Base-by-base conservation (phyloP, 2,329 filamentous ascomycete genomes). In the Verticillium zaregamsianum region DNA sequence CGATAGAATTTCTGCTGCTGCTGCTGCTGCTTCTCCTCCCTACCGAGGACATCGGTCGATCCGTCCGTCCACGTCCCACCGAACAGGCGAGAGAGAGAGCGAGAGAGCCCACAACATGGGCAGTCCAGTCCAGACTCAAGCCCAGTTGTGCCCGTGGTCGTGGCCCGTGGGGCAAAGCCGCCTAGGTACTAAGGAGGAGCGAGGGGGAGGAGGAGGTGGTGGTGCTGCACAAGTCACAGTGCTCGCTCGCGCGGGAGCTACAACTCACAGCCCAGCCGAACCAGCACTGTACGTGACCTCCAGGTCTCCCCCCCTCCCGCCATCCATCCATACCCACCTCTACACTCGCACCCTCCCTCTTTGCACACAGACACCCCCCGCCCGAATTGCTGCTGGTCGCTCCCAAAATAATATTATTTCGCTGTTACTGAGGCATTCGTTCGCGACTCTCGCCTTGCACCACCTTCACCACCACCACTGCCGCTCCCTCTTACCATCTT, bases 401-500 rank as follows among this genome's bases (percentile, higher is more conserved):
- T 55, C 59, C 64, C 64, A 65, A 66, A 66, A 66, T 66, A 66
- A 66, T 66, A 66, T 65, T 65, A 65, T 66, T 66, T 65, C 64
- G 64, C 58, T 59, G 39, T 39, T 63, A 60, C 60, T 52, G 61
- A 63, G 64, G 59, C 60, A 62, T 59, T 59, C 45, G 61, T 61
- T 66, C 56, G 63, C 64, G 64, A 65, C 61, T 61, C 63, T 59
- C 40, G 58, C 57, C 58, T 45, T 45, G 52, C 35, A 62, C 52
- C 58, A 58, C 58, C 59, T 25, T 25, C 54, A 65, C 60, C 61
- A 61, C 39, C 35, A 57, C 55, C 15, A 65, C 60, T 58, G 60
- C 39, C 40, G 49, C 55, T 17, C 59, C 59, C 31, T 55, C 35
- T 32, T 35, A 39, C 35, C 59, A 8, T 35, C 59, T 40, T 17